Evolutionary conservation across 129 eudicot genomes (phyloP).

Genomic region (Tagetes erecta): DNA sequence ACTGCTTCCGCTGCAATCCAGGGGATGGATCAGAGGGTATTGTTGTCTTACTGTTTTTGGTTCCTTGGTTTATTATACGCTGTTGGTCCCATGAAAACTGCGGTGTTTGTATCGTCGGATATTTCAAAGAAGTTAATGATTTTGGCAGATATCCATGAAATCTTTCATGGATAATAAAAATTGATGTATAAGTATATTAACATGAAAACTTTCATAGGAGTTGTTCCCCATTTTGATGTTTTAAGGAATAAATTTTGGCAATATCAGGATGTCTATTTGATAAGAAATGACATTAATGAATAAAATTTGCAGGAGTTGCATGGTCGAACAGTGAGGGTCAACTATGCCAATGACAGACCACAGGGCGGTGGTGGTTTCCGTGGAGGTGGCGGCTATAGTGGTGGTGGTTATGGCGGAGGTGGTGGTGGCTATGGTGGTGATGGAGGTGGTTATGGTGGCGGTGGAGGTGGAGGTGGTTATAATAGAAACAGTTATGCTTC

Average conservation of each 20-base stretch:
- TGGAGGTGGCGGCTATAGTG: constrained; percentile 34
- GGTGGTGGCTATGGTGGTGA: constrained; percentile 17
- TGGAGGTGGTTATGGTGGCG: constrained; percentile 33
- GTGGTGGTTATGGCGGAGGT: constrained; percentile 29
- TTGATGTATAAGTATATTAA: background rate
- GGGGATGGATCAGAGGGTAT: constrained; percentile 82
- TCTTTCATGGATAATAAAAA: background rate
- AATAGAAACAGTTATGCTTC: constrained; percentile 28
- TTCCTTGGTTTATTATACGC: background rate
- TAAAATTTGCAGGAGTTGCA: constrained; percentile 62
- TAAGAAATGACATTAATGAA: background rate
- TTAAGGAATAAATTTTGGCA: background rate
- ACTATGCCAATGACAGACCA: constrained; percentile 69
- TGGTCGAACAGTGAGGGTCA: constrained; percentile 69
- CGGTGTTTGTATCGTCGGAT: background rate
- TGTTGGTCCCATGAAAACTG: background rate
- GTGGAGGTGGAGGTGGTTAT: constrained; percentile 34
- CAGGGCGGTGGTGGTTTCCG: constrained; percentile 45
- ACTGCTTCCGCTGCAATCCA: constrained; percentile 90
- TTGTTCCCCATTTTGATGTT: background rate
- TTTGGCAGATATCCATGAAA: background rate
- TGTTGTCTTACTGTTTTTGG: background rate
- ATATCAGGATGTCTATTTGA: background rate
- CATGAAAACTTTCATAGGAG: background rate
- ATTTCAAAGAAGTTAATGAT: background rate